These are phyloP conservation scores for Phyllosticta citriasiana DNA, from an alignment of 2,329 filamentous ascomycete species.

Conservation along the genomic window DNA sequence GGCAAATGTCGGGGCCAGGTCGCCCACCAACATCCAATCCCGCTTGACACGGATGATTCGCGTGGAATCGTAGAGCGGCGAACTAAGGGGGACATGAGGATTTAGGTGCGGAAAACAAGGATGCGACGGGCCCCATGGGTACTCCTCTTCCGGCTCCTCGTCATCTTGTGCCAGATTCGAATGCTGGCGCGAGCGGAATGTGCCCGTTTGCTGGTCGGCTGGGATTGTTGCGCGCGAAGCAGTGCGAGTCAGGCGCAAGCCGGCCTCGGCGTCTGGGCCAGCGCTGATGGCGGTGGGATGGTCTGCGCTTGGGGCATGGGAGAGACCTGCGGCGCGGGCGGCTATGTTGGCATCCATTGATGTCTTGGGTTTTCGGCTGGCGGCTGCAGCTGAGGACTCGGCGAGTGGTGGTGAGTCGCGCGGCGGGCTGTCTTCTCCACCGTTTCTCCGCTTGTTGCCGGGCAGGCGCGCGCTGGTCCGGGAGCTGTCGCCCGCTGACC, in stretches of 20 bases:
- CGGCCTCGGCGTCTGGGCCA: conserved; percentile 7
- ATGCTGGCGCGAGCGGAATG: conserved; percentile 5
- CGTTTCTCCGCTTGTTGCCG: conserved; percentile 15
- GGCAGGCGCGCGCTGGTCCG: conserved; percentile 46
- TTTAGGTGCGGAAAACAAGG: conserved; percentile 93
- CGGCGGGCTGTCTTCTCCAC: background rate
- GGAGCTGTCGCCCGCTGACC: conserved; percentile 35
- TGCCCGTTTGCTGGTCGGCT: background rate
- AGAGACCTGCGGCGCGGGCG: conserved; percentile 2
- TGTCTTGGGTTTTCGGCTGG: background rate
- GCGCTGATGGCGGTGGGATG: conserved; percentile 1
- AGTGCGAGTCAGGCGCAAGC: conserved; percentile 6
- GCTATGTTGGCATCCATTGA: conserved; percentile 4
- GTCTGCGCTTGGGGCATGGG: background rate
- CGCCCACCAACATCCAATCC: conserved; percentile 84
- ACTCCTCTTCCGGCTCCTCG: conserved; percentile 33
- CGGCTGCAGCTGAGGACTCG: background rate
- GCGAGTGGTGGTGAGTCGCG: background rate
- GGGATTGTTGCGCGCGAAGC: conserved; percentile 10
- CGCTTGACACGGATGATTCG: conserved; percentile 84
- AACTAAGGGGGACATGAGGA: conserved; percentile 73
- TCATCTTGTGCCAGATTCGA: background rate
- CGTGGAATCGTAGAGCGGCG: conserved; percentile 63
- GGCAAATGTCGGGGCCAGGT: conserved; percentile 84
- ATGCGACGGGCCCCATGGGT: conserved; percentile 87